Percentiles rank a stretch among this genome's conserved stretches.
Evolutionary conservation across 306 rosid genomes (phyloP).

Genomic region (Albizia julibrissin): DNA sequence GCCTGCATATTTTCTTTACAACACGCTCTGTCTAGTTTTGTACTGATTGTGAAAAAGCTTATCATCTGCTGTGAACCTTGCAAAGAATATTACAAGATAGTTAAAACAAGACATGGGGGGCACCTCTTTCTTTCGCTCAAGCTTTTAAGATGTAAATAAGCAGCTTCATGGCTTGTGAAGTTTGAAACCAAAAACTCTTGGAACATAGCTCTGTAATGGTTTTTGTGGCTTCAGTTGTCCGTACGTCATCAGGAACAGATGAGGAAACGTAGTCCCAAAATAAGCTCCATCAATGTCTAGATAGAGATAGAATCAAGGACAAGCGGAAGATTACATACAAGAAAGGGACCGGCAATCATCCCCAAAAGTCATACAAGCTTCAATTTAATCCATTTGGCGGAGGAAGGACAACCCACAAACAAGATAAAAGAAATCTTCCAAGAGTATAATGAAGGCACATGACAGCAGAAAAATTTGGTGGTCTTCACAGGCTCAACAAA

Average conservation of each 20-base stretch:
- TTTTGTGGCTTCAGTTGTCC: slow-evolving; percentile 92
- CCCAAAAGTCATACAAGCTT: neutral
- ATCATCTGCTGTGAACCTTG: slow-evolving; percentile 36
- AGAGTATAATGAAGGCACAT: neutral
- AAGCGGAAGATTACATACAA: slow-evolving; percentile 17
- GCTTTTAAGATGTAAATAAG: slow-evolving; percentile 34
- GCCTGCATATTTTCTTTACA: slow-evolving; percentile 49
- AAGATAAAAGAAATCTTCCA: neutral
- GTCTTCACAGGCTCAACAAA: neutral
- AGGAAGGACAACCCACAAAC: slow-evolving; percentile 9
- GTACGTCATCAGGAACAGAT: slow-evolving; percentile 96
- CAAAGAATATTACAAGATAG: slow-evolving; percentile 42
- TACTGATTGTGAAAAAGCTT: slow-evolving; percentile 37
- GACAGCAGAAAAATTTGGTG: neutral
- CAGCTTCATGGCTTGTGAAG: slow-evolving; percentile 81
- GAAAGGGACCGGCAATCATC: slow-evolving; percentile 24
- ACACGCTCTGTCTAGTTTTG: slow-evolving; percentile 44
- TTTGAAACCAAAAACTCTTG: slow-evolving; percentile 93
- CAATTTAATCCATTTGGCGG: neutral
- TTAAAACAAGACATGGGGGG: slow-evolving; percentile 24
- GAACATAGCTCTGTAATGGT: slow-evolving; percentile 80
- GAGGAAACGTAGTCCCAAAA: slow-evolving; percentile 96
- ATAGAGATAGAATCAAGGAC: slow-evolving; percentile 65
- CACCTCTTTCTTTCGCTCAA: slow-evolving; percentile 33
- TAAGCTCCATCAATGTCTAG: slow-evolving; percentile 99